A percentile compares a stretch with the other conserved stretches of the same genome.
Evolutionary conservation across 257 asterid species (phyloP).

Genomic region (Ocimum tenuiflorum): DNA sequence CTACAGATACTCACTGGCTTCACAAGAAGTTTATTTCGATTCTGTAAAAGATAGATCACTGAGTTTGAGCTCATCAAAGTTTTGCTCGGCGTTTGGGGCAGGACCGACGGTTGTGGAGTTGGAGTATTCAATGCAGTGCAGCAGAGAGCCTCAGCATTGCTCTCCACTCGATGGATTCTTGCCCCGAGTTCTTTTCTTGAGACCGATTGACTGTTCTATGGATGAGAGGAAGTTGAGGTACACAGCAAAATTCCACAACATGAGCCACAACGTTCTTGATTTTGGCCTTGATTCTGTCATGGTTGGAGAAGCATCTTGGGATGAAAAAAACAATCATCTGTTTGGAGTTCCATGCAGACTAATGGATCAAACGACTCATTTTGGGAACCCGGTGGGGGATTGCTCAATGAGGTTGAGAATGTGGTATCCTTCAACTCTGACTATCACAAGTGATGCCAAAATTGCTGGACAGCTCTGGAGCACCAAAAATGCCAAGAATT

Average conservation of each 20-base stretch:
- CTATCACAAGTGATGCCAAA: constrained; percentile 24
- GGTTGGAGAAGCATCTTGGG: constrained; percentile 66
- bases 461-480: constrained; percentile 48
- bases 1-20: constrained; percentile 37
- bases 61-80: constrained; percentile 8
- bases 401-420: constrained; percentile 48
- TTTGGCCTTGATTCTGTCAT: constrained; percentile 21
- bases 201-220: constrained; percentile 33
- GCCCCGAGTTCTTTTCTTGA: constrained; percentile 28
- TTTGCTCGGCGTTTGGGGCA: constrained; percentile 22
- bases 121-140: constrained; percentile 34
- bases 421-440: constrained; percentile 40
- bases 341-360: constrained; percentile 45
- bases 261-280: background rate
- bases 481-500: constrained; percentile 22
- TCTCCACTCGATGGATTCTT: constrained; percentile 26
- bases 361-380: constrained; percentile 13
- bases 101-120: constrained; percentile 17
- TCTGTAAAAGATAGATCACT: constrained; percentile 18
- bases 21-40: constrained; percentile 5
- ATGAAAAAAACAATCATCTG: constrained; percentile 30
- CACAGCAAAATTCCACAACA: constrained; percentile 19
- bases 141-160: constrained; percentile 12
- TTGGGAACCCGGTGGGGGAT: constrained; percentile 34
- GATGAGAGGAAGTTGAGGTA: constrained; percentile 30